These are phyloP conservation scores for Cicer pinnatifidum DNA, from an alignment of 306 rosid genomes.

Conservation along the genomic window DNA sequence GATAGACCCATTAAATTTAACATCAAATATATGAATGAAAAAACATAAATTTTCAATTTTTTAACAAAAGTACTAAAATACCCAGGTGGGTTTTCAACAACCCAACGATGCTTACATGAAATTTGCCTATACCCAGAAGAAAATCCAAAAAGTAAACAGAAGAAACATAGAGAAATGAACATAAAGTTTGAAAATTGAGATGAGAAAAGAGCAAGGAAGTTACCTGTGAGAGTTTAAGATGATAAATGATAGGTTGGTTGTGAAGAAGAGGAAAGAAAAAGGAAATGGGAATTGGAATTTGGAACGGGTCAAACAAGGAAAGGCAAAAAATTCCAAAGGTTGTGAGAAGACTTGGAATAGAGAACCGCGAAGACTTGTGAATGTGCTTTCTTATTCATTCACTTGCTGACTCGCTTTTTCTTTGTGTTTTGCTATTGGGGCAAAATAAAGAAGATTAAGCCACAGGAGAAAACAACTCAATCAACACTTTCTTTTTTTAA, in stretches of 20 bases:
- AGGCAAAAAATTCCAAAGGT: slow-evolving; percentile 33
- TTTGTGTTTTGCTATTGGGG: neutral
- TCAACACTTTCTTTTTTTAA: no score
- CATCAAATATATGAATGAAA: neutral
- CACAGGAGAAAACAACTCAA: no score
- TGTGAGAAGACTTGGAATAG: slow-evolving; percentile 41
- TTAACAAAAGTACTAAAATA: slow-evolving; percentile 10
- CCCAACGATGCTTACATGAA: slow-evolving; percentile 36
- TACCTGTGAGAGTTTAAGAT: neutral
- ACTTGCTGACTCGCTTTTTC: neutral
- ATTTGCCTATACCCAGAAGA: neutral
- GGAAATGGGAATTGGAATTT: slow-evolving; percentile 1
- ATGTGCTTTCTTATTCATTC: neutral
- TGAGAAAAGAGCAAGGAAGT: slow-evolving; percentile 14
- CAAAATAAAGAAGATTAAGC: no score
- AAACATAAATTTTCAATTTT: no score
- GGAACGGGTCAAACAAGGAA: slow-evolving; percentile 54
- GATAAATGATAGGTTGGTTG: neutral
- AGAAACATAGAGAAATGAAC: neutral
- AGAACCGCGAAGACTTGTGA: slow-evolving; percentile 35
- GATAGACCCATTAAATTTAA: slow-evolving; percentile 29
- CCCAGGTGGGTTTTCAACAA: slow-evolving; percentile 40
- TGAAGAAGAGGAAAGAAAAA: slow-evolving; percentile 7
- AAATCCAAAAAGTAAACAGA: neutral
- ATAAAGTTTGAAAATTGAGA: neutral